Base-by-base conservation (phyloP, 495 filamentous ascomycete species). In the Podospora appendiculata region DNA sequence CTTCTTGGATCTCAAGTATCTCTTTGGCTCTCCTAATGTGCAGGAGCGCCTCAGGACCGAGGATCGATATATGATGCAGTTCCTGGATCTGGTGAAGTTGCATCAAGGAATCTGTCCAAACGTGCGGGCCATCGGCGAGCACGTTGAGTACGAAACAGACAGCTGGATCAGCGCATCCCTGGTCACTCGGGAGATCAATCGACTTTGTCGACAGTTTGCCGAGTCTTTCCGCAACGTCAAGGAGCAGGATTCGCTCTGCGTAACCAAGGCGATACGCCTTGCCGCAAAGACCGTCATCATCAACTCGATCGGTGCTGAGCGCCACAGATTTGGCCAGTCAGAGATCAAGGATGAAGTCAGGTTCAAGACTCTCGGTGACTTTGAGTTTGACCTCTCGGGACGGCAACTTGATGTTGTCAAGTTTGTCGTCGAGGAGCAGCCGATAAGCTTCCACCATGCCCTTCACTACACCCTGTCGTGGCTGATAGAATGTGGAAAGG, bases 21-120 rank as follows among this genome's bases (percentile, higher is more conserved):
- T 99, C 25, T 84, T 96, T 50, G 82, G 84, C 14, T 92, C 89
- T 0, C 83, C 88, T 40, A 85, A 93, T 64, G 89, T 96, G 11
- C 89, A 94, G 61, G 80, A 87, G 46, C 82, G 84, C 35, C 78
- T 97, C 36, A 77, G 93, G 10, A 82, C 76, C 0, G 90, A 97
- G 63, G 81, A 87, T 45, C 81, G 88, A 53, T 97, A 97, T 61
- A 76, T 94, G 47, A 75, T 90, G 56, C 93, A 99, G 60, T 97
- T 97, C 70, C 75, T 99, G 19, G 94, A 99, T 61, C 74, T 99
- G 4, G 89, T 95, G 55, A 94, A 95, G 59, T 76, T 99, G 34
- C 89, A 94, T 47, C 93, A 99, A 68, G 93, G 93, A 0, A 95
- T 97, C 40, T 96, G 92, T 59, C 94, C 93, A 12, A 99, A 97